Evolutionary conservation across 2,329 filamentous ascomycete species (phyloP).

Genomic region (Triangularia verruculosa): DNA sequence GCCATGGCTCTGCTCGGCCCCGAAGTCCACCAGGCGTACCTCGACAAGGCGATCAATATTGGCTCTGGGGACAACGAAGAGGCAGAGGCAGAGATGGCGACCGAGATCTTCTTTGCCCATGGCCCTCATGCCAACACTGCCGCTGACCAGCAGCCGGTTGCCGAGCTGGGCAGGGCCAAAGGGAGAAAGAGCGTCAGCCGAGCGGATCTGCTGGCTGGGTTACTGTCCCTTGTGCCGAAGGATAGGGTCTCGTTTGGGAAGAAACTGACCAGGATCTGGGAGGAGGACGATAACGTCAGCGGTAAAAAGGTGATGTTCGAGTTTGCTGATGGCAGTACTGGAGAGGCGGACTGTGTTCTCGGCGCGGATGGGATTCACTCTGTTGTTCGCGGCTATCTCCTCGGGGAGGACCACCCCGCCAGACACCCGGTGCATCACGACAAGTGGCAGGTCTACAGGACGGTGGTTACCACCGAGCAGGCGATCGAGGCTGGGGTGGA

Average conservation of each 20-base stretch:
- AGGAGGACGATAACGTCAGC: neutral
- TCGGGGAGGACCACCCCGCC: slow-evolving; percentile 33
- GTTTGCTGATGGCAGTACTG: slow-evolving; percentile 27
- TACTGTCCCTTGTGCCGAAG: slow-evolving; percentile 29
- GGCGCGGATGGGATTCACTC: slow-evolving; percentile 38
- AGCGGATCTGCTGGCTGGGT: slow-evolving; percentile 33
- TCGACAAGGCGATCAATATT: slow-evolving; percentile 32
- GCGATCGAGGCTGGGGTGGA: slow-evolving; percentile 29
- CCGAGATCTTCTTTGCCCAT: slow-evolving; percentile 34
- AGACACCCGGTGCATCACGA: slow-evolving; percentile 34
- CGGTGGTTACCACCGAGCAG: slow-evolving; percentile 30
- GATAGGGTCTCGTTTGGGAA: slow-evolving; percentile 28
- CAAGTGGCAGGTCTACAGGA: slow-evolving; percentile 30
- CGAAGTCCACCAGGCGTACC: slow-evolving; percentile 34
- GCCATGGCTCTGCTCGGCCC: slow-evolving; percentile 37
- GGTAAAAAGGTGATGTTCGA: slow-evolving; percentile 25
- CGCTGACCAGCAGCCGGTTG: slow-evolving; percentile 7
- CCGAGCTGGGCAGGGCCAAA: slow-evolving; percentile 34
- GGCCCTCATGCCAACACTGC: slow-evolving; percentile 15
- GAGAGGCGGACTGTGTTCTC: slow-evolving; percentile 33
- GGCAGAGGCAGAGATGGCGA: slow-evolving; percentile 33
- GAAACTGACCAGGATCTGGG: slow-evolving; percentile 25
- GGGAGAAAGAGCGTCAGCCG: slow-evolving; percentile 35
- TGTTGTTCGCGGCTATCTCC: slow-evolving; percentile 30
- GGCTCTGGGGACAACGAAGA: slow-evolving; percentile 22